Percentiles rank a stretch among this genome's conserved stretches.
Conservation (phyloP, 768 basidiomycete species). For the Rhizopogon rudus region DNA sequence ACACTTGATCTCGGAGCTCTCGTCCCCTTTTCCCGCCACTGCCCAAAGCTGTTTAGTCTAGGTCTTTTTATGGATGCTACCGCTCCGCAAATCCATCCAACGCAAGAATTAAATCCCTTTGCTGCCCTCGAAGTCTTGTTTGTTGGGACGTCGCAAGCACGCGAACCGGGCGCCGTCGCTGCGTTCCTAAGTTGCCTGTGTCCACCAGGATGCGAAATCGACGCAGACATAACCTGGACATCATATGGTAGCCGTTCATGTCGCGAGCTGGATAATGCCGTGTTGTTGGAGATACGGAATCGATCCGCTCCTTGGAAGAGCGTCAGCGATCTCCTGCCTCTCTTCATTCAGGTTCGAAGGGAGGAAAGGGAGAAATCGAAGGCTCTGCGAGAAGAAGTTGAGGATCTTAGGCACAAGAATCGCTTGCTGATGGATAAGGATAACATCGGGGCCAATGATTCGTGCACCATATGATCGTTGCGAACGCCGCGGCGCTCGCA, state of each 20-base stretch:
- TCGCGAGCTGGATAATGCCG: conserved; percentile 5
- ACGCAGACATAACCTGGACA: conserved; percentile 48
- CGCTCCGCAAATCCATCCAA: conserved; percentile 12
- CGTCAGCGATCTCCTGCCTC: conserved; percentile 39
- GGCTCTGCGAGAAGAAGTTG: conserved; percentile 39
- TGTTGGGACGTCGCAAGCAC: conserved; percentile 46
- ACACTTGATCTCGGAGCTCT: conserved; percentile 33
- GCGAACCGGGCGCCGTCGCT: conserved; percentile 38
- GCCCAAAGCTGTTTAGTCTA: conserved; percentile 30
- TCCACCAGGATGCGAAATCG: conserved; percentile 37
- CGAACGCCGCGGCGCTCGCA: too few species aligned
- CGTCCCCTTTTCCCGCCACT: conserved; percentile 35
- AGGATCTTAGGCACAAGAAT: conserved; percentile 44
- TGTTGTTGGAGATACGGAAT: conserved; percentile 5
- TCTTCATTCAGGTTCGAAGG: conserved; percentile 36
- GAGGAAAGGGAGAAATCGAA: conserved; percentile 38
- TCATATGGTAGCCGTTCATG: conserved; percentile 12
- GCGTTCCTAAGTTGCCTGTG: conserved; percentile 50
- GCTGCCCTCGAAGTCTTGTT: conserved; percentile 26
- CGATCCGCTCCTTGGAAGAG: conserved; percentile 38
- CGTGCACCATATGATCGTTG: too few species aligned
- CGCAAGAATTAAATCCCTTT: conserved; percentile 13
- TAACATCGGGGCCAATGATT: conserved; percentile 5
- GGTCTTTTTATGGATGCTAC: conserved; percentile 35
- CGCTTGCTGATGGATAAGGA: conserved; percentile 17